Evolutionary conservation across 306 rosid species (phyloP).

Genomic region (Glycine soja): DNA sequence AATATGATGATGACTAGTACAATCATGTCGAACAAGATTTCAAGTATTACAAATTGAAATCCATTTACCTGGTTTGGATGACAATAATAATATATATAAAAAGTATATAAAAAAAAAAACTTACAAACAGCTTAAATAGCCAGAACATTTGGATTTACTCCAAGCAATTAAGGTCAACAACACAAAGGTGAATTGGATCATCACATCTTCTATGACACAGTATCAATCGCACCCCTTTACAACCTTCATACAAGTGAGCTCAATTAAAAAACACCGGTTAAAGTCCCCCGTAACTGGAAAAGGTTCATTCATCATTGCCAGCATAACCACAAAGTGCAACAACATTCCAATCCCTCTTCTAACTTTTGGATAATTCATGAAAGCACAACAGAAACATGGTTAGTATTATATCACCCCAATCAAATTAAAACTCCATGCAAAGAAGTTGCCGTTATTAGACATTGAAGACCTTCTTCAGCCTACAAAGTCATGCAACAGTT

Average conservation of each 20-base stretch:
- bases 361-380: slow-evolving; percentile 27
- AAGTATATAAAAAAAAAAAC: not conserved
- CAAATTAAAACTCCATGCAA: slow-evolving; percentile 43
- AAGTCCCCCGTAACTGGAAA: not conserved
- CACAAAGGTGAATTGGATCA: slow-evolving; percentile 19
- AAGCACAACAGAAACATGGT: slow-evolving; percentile 48
- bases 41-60: slow-evolving; percentile 23
- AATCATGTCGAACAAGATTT: not conserved
- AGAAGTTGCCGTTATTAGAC: slow-evolving; percentile 3
- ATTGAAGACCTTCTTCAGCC: slow-evolving; percentile 43
- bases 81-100: not conserved
- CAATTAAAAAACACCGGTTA: not conserved
- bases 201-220: slow-evolving; percentile 40
- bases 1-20: not conserved
- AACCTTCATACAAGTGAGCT: slow-evolving; percentile 44
- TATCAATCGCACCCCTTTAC: slow-evolving; percentile 31
- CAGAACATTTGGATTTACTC: not conserved
- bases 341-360: slow-evolving; percentile 36
- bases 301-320: slow-evolving; percentile 9
- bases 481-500: slow-evolving; percentile 81
- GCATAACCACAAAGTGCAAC: slow-evolving; percentile 28
- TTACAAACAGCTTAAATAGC: slow-evolving; percentile 10
- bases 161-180: slow-evolving; percentile 17
- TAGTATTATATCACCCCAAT: slow-evolving; percentile 39
- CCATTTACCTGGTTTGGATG: slow-evolving; percentile 15